phyloP scores from a whole-genome alignment of 2,329 filamentous ascomycete species.

The Pestalotiopsis sp. region DNA sequence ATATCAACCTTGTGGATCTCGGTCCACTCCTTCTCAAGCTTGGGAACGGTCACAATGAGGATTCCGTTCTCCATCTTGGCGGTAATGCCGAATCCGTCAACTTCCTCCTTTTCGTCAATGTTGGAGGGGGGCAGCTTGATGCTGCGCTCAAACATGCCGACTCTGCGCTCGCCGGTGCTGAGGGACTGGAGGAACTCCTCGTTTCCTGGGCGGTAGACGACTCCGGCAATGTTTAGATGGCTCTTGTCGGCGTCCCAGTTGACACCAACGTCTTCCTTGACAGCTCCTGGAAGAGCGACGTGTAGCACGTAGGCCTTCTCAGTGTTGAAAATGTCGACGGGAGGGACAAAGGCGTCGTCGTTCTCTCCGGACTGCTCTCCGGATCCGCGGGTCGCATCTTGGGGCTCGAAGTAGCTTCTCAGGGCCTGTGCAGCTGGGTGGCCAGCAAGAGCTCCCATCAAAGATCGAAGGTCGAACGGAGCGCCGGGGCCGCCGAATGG shows the following conservation, averaged over 20 bases:
- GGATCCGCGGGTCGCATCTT: slow-evolving; percentile 18
- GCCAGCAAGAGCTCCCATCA: slow-evolving; percentile 42
- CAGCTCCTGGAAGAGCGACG: slow-evolving; percentile 75
- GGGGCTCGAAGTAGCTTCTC: slow-evolving; percentile 39
- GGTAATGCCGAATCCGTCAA: slow-evolving; percentile 69
- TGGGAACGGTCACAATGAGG: slow-evolving; percentile 76
- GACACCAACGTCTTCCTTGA: slow-evolving; percentile 77
- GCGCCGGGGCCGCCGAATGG: slow-evolving; percentile 23
- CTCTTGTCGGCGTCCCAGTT: slow-evolving; percentile 74
- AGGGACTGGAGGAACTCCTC: slow-evolving; percentile 70
- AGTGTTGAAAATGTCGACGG: slow-evolving; percentile 77
- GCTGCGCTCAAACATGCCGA: slow-evolving; percentile 75
- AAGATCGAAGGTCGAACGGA: slow-evolving; percentile 40
- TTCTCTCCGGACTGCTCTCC: slow-evolving; percentile 19
- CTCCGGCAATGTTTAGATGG: slow-evolving; percentile 69
- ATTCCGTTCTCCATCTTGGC: slow-evolving; percentile 82
- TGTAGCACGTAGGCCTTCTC: slow-evolving; percentile 69
- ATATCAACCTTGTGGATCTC: slow-evolving; percentile 65
- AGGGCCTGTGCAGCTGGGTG: slow-evolving; percentile 47
- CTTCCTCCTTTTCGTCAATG: slow-evolving; percentile 51
- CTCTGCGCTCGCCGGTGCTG: slow-evolving; percentile 66
- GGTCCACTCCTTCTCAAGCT: slow-evolving; percentile 68
- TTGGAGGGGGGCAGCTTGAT: slow-evolving; percentile 59
- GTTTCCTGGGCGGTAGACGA: slow-evolving; percentile 73
- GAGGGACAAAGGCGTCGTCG: slow-evolving; percentile 58